A percentile compares a stretch with the other conserved stretches of the same genome.
phyloP scores from a whole-genome alignment of 2,329 filamentous ascomycete species.

The Penicillium sp. region DNA sequence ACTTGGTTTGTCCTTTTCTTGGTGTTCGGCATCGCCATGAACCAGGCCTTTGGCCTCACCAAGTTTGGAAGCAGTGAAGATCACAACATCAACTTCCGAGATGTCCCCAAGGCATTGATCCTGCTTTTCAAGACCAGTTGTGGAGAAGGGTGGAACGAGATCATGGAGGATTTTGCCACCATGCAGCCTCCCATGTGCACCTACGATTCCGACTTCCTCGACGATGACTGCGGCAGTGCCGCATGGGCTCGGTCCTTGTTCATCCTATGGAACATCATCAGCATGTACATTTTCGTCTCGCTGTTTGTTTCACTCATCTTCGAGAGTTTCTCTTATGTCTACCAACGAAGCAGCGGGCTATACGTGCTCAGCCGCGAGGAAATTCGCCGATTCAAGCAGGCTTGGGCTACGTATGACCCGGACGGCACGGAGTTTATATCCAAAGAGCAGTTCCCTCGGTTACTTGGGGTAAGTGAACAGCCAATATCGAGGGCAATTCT shows the following conservation, averaged over 20 bases:
- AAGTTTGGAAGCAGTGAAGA: constrained; percentile 72
- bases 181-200: constrained; percentile 81
- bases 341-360: constrained; percentile 91
- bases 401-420: constrained; percentile 94
- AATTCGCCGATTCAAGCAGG: constrained; percentile 94
- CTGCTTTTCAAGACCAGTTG: constrained; percentile 89
- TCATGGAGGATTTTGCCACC: constrained; percentile 92
- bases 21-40: constrained; percentile 93
- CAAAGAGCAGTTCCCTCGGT: constrained; percentile 81
- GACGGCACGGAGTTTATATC: constrained; percentile 86
- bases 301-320: constrained; percentile 98
- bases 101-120: constrained; percentile 88
- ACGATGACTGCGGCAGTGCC: constrained; percentile 88
- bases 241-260: constrained; percentile 87
- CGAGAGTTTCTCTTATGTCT: constrained; percentile 99
- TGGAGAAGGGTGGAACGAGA: constrained; percentile 92
- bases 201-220: constrained; percentile 66
- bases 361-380: constrained; percentile 88
- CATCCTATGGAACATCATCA: constrained; percentile 96
- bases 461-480: constrained; percentile 65
- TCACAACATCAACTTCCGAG: constrained; percentile 86
- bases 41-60: constrained; percentile 92
- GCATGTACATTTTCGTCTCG: constrained; percentile 99
- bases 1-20: constrained; percentile 98
- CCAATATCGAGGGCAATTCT: neutral